Conservation (phyloP, 306 rosid genomes). For the Oemleria cerasiformis region DNA sequence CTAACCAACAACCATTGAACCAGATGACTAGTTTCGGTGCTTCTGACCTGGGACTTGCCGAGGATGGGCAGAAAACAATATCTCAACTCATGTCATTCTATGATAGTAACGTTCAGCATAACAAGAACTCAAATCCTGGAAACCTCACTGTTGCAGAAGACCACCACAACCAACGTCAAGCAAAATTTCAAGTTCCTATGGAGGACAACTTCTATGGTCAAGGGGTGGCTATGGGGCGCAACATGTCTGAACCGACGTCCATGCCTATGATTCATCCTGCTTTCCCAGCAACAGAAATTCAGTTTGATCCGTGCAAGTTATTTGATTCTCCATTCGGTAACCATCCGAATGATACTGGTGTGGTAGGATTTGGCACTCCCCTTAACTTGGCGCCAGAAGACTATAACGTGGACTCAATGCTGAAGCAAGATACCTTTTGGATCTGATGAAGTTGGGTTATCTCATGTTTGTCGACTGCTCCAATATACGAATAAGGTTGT, state of each 20-base stretch:
- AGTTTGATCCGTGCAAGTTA: conserved; percentile 31
- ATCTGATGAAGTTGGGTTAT: conserved; percentile 26
- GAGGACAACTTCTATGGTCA: conserved; percentile 29
- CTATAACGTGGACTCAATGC: conserved; percentile 28
- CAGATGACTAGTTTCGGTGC: conserved; percentile 20
- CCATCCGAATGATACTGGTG: conserved; percentile 20
- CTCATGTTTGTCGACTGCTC: neutral
- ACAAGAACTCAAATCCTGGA: conserved; percentile 25
- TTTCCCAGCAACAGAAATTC: conserved; percentile 22
- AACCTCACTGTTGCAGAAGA: conserved; percentile 12
- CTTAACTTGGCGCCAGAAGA: conserved; percentile 27
- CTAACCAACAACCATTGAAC: conserved; percentile 15
- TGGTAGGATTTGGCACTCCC: conserved; percentile 36
- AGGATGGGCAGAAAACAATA: conserved; percentile 51
- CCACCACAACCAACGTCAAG: conserved; percentile 17
- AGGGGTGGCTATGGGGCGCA: conserved; percentile 26
- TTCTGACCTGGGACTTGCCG: conserved; percentile 36
- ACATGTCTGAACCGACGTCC: conserved; percentile 12
- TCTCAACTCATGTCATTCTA: conserved; percentile 45
- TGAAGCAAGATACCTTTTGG: conserved; percentile 48
- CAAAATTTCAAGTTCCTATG: conserved; percentile 26
- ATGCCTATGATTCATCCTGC: conserved; percentile 11
- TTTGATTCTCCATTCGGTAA: conserved; percentile 38
- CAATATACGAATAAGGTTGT: conserved; percentile 15
- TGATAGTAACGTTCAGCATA: conserved; percentile 33